phyloP scores from a whole-genome alignment of 331 rosid species.

The Quercus phellos region DNA sequence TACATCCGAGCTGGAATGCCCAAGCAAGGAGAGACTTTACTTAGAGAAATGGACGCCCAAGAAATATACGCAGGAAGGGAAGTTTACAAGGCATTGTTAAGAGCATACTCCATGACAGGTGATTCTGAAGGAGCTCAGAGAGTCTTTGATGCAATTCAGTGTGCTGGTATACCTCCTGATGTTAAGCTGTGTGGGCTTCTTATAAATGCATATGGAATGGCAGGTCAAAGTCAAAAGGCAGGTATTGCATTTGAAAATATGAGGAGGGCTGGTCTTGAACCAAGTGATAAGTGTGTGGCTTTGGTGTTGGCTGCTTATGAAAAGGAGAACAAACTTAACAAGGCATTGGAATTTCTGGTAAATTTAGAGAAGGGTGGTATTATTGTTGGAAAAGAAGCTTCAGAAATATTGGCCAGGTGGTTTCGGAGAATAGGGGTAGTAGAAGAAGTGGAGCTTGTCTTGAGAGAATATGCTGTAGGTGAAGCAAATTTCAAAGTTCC shows the following conservation, averaged over 20 bases:
- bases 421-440: constrained; percentile 74
- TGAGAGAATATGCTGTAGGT: constrained; percentile 54
- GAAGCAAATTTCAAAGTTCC: constrained; percentile 19
- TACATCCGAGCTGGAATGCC: constrained; percentile 79
- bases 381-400: constrained; percentile 67
- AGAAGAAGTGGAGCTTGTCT: constrained; percentile 68
- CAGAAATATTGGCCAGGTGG: constrained; percentile 65
- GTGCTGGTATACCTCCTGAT: constrained; percentile 71
- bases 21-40: constrained; percentile 58
- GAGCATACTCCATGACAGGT: constrained; percentile 64
- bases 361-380: constrained; percentile 59
- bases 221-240: constrained; percentile 61
- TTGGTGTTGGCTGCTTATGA: constrained; percentile 56
- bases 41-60: constrained; percentile 63
- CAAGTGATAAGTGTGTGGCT: constrained; percentile 73
- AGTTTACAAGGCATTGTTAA: constrained; percentile 80
- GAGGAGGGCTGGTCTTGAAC: constrained; percentile 64
- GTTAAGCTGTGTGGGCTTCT: constrained; percentile 67
- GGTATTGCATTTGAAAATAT: constrained; percentile 62
- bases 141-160: constrained; percentile 75
- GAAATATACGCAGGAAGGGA: constrained; percentile 75
- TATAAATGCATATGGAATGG: constrained; percentile 56
- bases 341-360: constrained; percentile 58
- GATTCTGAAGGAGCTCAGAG: constrained; percentile 75
- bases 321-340: constrained; percentile 54